Base-by-base conservation (phyloP, 441 rosid genomes). In the Viola pubescens region DNA sequence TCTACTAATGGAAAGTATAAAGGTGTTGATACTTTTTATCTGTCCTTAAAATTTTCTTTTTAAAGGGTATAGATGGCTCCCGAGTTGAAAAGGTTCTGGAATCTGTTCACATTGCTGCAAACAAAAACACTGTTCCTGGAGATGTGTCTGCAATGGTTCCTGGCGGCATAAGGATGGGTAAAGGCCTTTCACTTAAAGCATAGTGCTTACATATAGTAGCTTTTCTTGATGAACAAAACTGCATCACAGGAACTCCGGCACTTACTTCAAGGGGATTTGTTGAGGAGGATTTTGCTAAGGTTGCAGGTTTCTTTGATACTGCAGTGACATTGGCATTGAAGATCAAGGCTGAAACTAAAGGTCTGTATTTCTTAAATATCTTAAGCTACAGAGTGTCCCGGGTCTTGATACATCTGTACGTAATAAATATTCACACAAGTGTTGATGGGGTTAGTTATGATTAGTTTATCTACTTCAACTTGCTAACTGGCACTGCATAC, bases 71-170 rank as follows among this genome's bases (percentile, higher is more conserved):
- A 68, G 98, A 92, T 71, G 98, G 98, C 63, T 89, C 97, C 44
- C 82, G 96, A 76, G 97, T 92, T 51, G 98, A 92, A 61, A 92
- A 92, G 77, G 91, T 89, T 49, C 66, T 92, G 54, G 97, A 92
- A 77, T 70, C 75, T 5, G 96, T 92, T 65, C 98, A 89, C 64
- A 87, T 92, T 63, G 98, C 98, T 65, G 94, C 96, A 66, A 92
- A 92, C 77, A 89, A 92, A 59, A 92, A 92, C 77, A 92, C 98
- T 9, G 98, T 92, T 73, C 97, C 98, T 0, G 98, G 97, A 37
- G 98, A 92, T 74, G 96, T 92, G 69, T 92, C 97, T 52, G 98
- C 98, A 74, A 92, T 92, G 98, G 98, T 92, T 83, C 98, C 98
- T 50, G 98, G 98, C 72, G 98, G 98, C 67, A 86, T 92, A 69